Percentiles rank a stretch among this genome's conserved stretches.
Evolutionary conservation across 305 asterid genomes (phyloP).

Genomic region (Salvia sclarea): DNA sequence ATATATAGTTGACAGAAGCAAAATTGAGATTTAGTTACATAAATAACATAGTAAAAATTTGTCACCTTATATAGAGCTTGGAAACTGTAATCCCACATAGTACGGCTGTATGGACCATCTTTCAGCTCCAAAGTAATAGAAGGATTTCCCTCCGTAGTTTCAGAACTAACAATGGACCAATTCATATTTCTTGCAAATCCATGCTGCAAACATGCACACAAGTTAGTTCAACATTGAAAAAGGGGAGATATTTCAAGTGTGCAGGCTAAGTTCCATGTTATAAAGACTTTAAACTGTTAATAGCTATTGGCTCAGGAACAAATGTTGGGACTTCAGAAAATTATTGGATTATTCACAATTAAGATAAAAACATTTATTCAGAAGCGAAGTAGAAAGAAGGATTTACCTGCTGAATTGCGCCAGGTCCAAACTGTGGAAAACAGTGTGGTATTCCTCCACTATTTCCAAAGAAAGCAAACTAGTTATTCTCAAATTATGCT

Average conservation of each 20-base stretch:
- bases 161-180: slow-evolving; percentile 73
- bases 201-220: slow-evolving; percentile 60
- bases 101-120: slow-evolving; percentile 84
- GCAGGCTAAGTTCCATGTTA: not conserved
- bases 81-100: slow-evolving; percentile 96
- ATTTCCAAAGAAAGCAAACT: slow-evolving; percentile 35
- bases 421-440: slow-evolving; percentile 99
- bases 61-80: slow-evolving; percentile 78
- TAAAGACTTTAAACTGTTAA: slow-evolving; percentile 13
- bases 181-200: slow-evolving; percentile 93
- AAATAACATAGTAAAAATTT: not conserved
- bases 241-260: slow-evolving; percentile 22
- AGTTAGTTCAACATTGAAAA: slow-evolving; percentile 27
- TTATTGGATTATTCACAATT: slow-evolving; percentile 8
- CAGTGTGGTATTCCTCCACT: slow-evolving; percentile 99
- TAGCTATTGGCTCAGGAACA: slow-evolving; percentile 22
- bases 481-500: slow-evolving; percentile 26
- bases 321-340: slow-evolving; percentile 11
- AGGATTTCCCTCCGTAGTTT: slow-evolving; percentile 72
- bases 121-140: slow-evolving; percentile 77
- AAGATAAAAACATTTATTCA: not conserved
- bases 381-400: not conserved
- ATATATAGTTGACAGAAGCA: slow-evolving; percentile 13
- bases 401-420: slow-evolving; percentile 82
- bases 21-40: not conserved